phyloP scores from a whole-genome alignment of 352 stramenopile species.

The Phytophthora fragariae region DNA sequence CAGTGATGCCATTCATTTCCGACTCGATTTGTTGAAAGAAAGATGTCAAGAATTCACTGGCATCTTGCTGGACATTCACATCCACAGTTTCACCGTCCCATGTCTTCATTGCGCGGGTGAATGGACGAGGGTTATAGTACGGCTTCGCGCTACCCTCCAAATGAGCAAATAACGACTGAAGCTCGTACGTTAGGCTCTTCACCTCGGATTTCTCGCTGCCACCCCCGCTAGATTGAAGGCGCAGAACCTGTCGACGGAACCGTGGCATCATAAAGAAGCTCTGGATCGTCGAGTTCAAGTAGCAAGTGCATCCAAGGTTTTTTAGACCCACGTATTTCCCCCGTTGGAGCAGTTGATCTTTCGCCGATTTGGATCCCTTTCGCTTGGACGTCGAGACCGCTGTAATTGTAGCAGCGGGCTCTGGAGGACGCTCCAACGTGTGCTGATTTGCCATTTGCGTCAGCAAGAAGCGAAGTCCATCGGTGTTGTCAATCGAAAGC shows the following conservation, averaged over 20 bases:
- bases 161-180: slow-evolving; percentile 93
- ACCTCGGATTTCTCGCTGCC: slow-evolving; percentile 24
- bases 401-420: slow-evolving; percentile 33
- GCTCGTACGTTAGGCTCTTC: slow-evolving; percentile 77
- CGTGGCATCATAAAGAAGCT: slow-evolving; percentile 95
- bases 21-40: slow-evolving; percentile 94
- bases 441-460: slow-evolving; percentile 79
- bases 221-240: slow-evolving; percentile 44
- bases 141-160: slow-evolving; percentile 86
- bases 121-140: slow-evolving; percentile 84
- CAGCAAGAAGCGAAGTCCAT: slow-evolving; percentile 72
- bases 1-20: slow-evolving; percentile 84
- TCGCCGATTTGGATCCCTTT: slow-evolving; percentile 53
- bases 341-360: slow-evolving; percentile 59
- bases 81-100: slow-evolving; percentile 91
- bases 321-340: slow-evolving; percentile 93
- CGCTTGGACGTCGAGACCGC: slow-evolving; percentile 53
- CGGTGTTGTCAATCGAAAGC: slow-evolving; percentile 68
- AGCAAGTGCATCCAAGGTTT: slow-evolving; percentile 96
- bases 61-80: slow-evolving; percentile 93
- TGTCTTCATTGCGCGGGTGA: slow-evolving; percentile 87
- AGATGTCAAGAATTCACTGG: slow-evolving; percentile 93
- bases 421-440: slow-evolving; percentile 62
- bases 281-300: slow-evolving; percentile 96
- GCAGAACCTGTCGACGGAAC: slow-evolving; percentile 90